A percentile compares a stretch with the other conserved stretches of the same genome.
These are phyloP conservation scores for Xylaria scruposa DNA, from an alignment of 495 filamentous ascomycete genomes.

Conservation along the genomic window DNA sequence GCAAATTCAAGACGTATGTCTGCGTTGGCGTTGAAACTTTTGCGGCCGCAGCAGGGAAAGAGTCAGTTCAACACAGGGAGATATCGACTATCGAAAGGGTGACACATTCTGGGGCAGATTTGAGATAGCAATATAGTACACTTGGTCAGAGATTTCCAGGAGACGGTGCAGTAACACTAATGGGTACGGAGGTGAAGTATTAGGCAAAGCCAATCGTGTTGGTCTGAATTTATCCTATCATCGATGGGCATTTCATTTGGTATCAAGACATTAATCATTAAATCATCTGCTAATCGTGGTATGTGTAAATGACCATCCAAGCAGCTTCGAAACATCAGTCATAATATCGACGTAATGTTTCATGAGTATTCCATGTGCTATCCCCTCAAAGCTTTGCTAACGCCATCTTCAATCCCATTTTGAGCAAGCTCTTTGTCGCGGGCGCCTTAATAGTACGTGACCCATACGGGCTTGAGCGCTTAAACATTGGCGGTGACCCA, in stretches of 20 bases:
- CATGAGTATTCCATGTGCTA: not conserved
- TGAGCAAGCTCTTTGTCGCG: constrained; percentile 35
- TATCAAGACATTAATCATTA: constrained; percentile 29
- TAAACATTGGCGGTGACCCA: constrained; percentile 14
- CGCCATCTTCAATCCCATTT: constrained; percentile 39
- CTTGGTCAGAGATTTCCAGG: not conserved
- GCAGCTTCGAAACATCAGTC: constrained; percentile 8
- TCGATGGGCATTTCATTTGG: constrained; percentile 8
- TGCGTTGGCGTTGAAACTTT: constrained; percentile 33
- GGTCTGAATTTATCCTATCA: not conserved
- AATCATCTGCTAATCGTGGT: constrained; percentile 21
- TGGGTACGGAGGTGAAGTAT: not conserved
- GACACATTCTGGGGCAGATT: not conserved
- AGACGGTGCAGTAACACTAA: not conserved
- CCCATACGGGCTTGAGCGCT: constrained; percentile 19
- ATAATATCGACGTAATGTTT: constrained; percentile 13
- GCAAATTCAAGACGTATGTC: constrained; percentile 45
- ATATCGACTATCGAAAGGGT: not conserved
- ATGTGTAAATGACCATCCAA: not conserved
- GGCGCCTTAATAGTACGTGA: constrained; percentile 31
- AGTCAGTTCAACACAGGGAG: constrained; percentile 7
- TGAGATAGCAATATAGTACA: not conserved
- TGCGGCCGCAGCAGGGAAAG: constrained; percentile 19
- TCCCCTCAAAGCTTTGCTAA: constrained; percentile 25
- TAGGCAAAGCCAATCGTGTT: not conserved